Percentiles rank a stretch among this genome's conserved stretches.
Evolutionary conservation across 1,284 basidiomycete genomes (phyloP).

Genomic region (Volvariella volvacea): DNA sequence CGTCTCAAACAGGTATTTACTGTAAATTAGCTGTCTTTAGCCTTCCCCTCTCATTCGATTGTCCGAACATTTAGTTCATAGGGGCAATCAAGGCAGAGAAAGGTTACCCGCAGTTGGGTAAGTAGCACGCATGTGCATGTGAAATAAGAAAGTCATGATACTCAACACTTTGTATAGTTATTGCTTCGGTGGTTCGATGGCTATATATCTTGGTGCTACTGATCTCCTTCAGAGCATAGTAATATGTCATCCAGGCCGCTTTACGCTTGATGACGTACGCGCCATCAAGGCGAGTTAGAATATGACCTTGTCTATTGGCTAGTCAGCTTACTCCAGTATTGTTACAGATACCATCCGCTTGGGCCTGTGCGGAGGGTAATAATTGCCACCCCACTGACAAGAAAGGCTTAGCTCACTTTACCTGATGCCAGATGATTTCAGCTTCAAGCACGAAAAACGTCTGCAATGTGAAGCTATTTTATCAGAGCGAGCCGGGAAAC

Average conservation of each 20-base stretch:
- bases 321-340: conserved; percentile 29
- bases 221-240: conserved; percentile 41
- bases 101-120: conserved; percentile 56
- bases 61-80: conserved; percentile 33
- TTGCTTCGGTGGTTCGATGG: conserved; percentile 52
- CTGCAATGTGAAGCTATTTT: conserved; percentile 38
- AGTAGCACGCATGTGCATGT: conserved; percentile 3
- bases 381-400: not conserved
- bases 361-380: conserved; percentile 52
- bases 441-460: conserved; percentile 33
- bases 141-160: too few species aligned
- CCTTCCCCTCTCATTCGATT: not conserved
- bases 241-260: conserved; percentile 48
- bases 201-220: conserved; percentile 32
- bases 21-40: not conserved
- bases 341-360: conserved; percentile 47
- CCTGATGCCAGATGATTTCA: conserved; percentile 36
- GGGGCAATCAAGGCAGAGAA: conserved; percentile 40
- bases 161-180: conserved; percentile 32
- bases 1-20: conserved; percentile 12
- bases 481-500: conserved; percentile 32
- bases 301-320: not conserved
- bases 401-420: not conserved
- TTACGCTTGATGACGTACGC: conserved; percentile 30
- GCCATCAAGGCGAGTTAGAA: conserved; percentile 33